These are phyloP conservation scores for Aureobasidium subglaciale DNA, from an alignment of 2,329 filamentous ascomycete genomes.

Conservation along the genomic window DNA sequence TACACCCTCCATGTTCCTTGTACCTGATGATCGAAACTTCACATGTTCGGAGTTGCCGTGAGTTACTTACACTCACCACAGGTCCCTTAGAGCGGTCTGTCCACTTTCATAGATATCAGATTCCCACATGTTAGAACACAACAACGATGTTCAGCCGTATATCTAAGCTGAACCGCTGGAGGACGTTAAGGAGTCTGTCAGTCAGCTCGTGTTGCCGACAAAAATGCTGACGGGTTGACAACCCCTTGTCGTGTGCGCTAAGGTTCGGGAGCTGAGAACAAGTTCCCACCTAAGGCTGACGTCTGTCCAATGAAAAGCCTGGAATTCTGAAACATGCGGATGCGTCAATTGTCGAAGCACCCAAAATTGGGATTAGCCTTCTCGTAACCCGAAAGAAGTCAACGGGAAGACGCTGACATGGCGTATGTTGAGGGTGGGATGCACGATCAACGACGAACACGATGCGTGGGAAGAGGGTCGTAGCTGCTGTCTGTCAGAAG, in stretches of 20 bases:
- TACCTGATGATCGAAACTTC: constrained; percentile 3
- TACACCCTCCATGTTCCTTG: neutral
- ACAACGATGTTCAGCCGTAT: neutral
- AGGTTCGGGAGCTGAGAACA: neutral
- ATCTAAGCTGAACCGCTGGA: neutral
- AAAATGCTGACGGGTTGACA: neutral
- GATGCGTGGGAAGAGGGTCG: neutral
- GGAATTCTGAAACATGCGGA: neutral
- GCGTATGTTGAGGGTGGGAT: neutral
- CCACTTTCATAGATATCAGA: too few relatives aligned
- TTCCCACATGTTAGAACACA: too few relatives aligned
- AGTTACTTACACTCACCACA: too few relatives aligned
- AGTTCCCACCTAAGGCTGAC: constrained; percentile 1
- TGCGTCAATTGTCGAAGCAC: neutral
- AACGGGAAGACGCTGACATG: neutral
- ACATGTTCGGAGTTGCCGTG: neutral
- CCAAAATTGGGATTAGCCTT: neutral
- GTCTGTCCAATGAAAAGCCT: constrained; percentile 1
- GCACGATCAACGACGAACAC: constrained; percentile 1
- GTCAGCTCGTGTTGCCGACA: neutral
- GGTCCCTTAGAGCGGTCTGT: too few relatives aligned
- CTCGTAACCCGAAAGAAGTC: neutral
- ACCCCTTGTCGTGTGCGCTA: neutral
- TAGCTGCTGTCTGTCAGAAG: neutral
- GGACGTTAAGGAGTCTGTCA: neutral